phyloP scores from a whole-genome alignment of 768 basidiomycete genomes.

The Suillus spraguei region DNA sequence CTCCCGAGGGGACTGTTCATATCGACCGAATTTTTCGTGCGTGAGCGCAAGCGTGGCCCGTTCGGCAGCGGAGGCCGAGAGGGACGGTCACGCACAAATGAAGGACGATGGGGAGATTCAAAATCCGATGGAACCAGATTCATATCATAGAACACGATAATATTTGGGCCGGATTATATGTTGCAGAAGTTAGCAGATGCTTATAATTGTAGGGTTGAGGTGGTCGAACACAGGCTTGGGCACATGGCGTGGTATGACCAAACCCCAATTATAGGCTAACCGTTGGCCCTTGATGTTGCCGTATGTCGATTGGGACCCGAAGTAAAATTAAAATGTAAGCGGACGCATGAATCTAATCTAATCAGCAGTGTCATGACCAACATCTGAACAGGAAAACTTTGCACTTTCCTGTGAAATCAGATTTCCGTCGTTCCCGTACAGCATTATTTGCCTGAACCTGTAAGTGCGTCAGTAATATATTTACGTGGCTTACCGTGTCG shows the following conservation, averaged over 20 bases:
- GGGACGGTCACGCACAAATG: conserved; percentile 26
- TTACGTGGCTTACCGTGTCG: background rate
- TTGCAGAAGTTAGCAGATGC: background rate
- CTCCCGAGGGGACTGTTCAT: conserved; percentile 10
- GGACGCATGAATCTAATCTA: conserved; percentile 12
- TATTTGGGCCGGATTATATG: background rate
- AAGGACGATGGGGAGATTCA: conserved; percentile 16
- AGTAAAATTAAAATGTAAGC: conserved; percentile 1
- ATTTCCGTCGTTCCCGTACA: background rate
- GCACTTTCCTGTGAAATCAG: background rate
- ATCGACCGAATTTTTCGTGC: conserved; percentile 19
- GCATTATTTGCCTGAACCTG: background rate
- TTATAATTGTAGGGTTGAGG: conserved; percentile 7
- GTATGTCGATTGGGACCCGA: conserved; percentile 8
- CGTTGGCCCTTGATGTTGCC: conserved; percentile 1
- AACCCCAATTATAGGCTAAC: conserved; percentile 11
- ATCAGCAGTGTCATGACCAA: background rate
- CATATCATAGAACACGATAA: conserved; percentile 10
- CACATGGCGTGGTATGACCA: conserved; percentile 11
- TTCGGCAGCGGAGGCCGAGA: conserved; percentile 18
- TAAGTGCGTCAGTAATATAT: background rate
- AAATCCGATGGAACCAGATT: conserved; percentile 18
- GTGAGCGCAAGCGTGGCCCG: conserved; percentile 26
- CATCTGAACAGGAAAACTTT: background rate
- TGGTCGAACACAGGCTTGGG: conserved; percentile 12